These are phyloP conservation scores for Lichtheimia ornata DNA, from an alignment of 371 early-diverging fungal genomes.

Conservation along the genomic window DNA sequence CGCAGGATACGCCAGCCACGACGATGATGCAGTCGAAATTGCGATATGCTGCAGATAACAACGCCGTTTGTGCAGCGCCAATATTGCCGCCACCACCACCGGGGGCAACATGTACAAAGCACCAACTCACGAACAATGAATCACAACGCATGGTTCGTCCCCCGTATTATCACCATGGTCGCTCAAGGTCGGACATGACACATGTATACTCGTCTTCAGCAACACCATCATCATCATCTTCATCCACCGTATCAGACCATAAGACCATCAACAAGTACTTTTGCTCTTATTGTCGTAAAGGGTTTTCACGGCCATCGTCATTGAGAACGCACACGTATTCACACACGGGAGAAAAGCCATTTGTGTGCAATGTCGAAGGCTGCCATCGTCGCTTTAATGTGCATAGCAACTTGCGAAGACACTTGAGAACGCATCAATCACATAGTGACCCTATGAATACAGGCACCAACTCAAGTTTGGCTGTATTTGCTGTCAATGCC, in stretches of 20 bases:
- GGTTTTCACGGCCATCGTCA: slow-evolving; percentile 6
- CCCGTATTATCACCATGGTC: background rate
- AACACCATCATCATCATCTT: background rate
- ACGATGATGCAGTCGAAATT: slow-evolving; percentile 9
- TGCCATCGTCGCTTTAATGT: slow-evolving; percentile 7
- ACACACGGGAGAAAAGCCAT: slow-evolving; percentile 9
- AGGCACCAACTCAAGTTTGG: no score
- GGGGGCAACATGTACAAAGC: background rate
- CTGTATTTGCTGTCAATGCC: no score
- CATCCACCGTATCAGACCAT: background rate
- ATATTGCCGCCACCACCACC: slow-evolving; percentile 1
- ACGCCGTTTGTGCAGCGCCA: background rate
- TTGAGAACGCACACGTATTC: slow-evolving; percentile 10
- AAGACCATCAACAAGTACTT: background rate
- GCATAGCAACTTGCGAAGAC: slow-evolving; percentile 9
- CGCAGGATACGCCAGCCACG: background rate
- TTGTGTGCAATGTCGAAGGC: slow-evolving; percentile 3
- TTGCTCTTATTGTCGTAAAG: slow-evolving; percentile 6
- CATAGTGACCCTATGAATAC: no score
- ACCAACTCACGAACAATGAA: background rate
- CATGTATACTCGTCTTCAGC: background rate
- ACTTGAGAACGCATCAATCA: background rate
- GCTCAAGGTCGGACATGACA: slow-evolving; percentile 5
- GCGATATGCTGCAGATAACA: slow-evolving; percentile 1
- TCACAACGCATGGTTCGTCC: background rate